phyloP scores from a whole-genome alignment of 768 basidiomycete genomes.

The Russula virescens region DNA sequence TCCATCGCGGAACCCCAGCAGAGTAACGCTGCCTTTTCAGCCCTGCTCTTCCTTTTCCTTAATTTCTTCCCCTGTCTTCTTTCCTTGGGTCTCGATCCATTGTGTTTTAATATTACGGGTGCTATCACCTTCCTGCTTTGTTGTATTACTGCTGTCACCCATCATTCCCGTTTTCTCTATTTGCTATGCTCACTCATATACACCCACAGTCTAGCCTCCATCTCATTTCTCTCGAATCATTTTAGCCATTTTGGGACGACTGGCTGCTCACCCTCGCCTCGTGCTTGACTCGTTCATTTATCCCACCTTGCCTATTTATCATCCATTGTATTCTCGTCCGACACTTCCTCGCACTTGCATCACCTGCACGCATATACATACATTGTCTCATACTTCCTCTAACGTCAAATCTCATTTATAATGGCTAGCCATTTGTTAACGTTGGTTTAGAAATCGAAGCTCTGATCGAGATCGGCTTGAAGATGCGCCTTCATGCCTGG shows the following conservation, averaged over 20 bases:
- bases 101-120: not conserved
- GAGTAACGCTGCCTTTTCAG: not conserved
- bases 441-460: conserved; percentile 64
- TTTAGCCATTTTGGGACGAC: not conserved
- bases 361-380: not conserved
- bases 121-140: not conserved
- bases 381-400: not conserved
- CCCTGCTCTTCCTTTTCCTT: not conserved
- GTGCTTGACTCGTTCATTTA: not conserved
- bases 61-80: not conserved
- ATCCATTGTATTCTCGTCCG: conserved; percentile 3
- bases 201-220: not conserved
- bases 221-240: not conserved
- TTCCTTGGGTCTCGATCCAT: not conserved
- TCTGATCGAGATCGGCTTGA: conserved; percentile 78
- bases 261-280: not conserved
- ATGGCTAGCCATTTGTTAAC: not conserved
- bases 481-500: conserved; percentile 86
- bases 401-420: not conserved
- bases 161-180: not conserved
- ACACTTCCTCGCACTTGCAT: not conserved
- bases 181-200: conserved; percentile 5
- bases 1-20: conserved; percentile 10
- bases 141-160: not conserved
- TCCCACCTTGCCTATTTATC: not conserved